Evolutionary conservation across 768 basidiomycete genomes (phyloP), one percentile per base, ranked within the genome.

Genomic region (Macrocybe gigantea): DNA sequence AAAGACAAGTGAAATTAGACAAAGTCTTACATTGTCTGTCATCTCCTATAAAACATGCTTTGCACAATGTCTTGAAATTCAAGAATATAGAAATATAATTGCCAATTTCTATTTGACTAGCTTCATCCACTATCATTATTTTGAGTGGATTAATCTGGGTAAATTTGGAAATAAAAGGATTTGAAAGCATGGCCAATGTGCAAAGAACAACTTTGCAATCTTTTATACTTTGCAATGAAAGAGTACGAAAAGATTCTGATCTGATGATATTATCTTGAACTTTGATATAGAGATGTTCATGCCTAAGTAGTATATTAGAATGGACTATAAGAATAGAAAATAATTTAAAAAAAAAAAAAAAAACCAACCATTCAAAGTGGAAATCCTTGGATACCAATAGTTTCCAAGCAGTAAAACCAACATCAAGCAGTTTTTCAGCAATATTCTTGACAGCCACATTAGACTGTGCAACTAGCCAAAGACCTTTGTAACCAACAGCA

Each of bases 381-480:
- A 91, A 93, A 0, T 83, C 65, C 56, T 62, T 65, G 1, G 89
- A 84, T n/a, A 91, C 83, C 3, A 92, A 60, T 2, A 93, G 69
- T 51, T 69, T 80, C 76, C 81, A 93, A 7, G 75, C 53, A 3
- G 54, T 38, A 49, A 88, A 78, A 0, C 66, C 72, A 57, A 76
- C 67, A 6, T 72, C 63, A n/a, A 70, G 63, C 12, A 93, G 66
- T 66, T 89, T 88, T 57, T 88, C 85, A 45, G 87, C 89, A 66
- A 93, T 91, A 54, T 93, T 92, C 63, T 89, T 91, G 14, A 92
- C 90, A 41, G 88, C 90, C 42, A 92, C 80, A 69, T 93, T 93
- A 12, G 85, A 86, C 58, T 93, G 86, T 33, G 90, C 87, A 58
- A 89, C 69, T 5, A 93, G 77, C 85, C 88, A 93, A 9, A 90